Conservation (phyloP, 805 yeast species). For the Wickerhamomyces bisporus region DNA sequence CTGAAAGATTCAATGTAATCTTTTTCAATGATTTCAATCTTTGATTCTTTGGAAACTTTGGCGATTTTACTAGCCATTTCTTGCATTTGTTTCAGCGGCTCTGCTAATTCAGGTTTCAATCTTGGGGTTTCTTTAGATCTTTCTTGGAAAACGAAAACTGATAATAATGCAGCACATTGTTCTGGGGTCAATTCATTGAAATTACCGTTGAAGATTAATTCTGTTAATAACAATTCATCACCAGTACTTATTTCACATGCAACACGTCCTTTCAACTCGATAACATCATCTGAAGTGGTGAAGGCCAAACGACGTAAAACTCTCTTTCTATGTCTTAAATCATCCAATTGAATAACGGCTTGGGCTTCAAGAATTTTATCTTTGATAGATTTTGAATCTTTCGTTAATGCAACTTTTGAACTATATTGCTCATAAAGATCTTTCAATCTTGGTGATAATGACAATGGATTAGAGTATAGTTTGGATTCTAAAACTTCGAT, state of each 20-base stretch:
- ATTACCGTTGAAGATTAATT: conserved; percentile 90
- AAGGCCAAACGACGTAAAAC: conserved; percentile 90
- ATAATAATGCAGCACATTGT: conserved; percentile 86
- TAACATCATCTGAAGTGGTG: conserved; percentile 80
- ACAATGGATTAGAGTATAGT: conserved; percentile 61
- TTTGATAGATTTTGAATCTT: conserved; percentile 53
- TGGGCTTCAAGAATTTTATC: conserved; percentile 75
- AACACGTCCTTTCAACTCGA: conserved; percentile 94
- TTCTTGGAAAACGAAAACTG: conserved; percentile 97
- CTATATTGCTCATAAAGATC: conserved; percentile 63
- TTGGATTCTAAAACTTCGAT: conserved; percentile 79
- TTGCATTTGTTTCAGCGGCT: conserved; percentile 82
- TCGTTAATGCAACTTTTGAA: conserved; percentile 55
- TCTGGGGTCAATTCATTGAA: conserved; percentile 84
- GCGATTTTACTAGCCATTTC: conserved; percentile 92
- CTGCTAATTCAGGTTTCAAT: conserved; percentile 84
- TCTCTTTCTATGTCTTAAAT: conserved; percentile 85
- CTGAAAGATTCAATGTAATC: conserved; percentile 91
- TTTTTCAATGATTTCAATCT: conserved; percentile 83
- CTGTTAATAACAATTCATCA: conserved; percentile 77
- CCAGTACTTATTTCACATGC: conserved; percentile 96
- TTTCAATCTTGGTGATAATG: conserved; percentile 53
- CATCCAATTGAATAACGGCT: conserved; percentile 91
- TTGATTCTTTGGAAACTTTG: conserved; percentile 81
- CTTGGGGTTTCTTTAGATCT: conserved; percentile 85